A percentile compares a stretch with the other conserved stretches of the same genome.
Conservation (phyloP, 495 filamentous ascomycete species). For the Penicillium daleae region DNA sequence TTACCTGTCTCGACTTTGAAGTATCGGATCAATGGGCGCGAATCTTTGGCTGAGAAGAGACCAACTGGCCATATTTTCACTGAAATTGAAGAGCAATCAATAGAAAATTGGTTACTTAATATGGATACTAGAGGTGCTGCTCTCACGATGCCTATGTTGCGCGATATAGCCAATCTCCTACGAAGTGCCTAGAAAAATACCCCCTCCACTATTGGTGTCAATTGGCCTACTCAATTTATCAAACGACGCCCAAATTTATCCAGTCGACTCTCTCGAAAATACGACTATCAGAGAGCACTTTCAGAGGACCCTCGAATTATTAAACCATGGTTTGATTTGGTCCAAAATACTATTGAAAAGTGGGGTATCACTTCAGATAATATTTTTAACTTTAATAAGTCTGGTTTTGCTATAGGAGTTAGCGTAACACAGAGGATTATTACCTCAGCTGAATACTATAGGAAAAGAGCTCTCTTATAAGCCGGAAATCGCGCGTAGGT, state of each 20-base stretch:
- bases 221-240: too few species aligned
- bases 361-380: constrained; percentile 39
- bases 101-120: constrained; percentile 15
- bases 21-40: not conserved
- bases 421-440: constrained; percentile 29
- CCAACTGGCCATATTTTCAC: constrained; percentile 7
- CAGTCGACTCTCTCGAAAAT: too few species aligned
- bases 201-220: too few species aligned
- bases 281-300: not conserved
- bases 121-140: constrained; percentile 14
- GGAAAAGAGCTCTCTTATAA: constrained; percentile 25
- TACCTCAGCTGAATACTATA: constrained; percentile 25
- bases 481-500: constrained; percentile 44
- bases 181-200: too few species aligned
- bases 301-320: constrained; percentile 6
- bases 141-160: too few species aligned
- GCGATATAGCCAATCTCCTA: too few species aligned
- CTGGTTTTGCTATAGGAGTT: constrained; percentile 43
- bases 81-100: constrained; percentile 16
- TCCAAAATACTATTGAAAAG: constrained; percentile 35
- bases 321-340: constrained; percentile 38
- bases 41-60: not conserved
- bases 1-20: constrained; percentile 10
- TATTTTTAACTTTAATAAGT: constrained; percentile 53
- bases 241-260: too few species aligned